Percentiles rank a stretch among this genome's conserved stretches.
Conservation (phyloP, 2,329 filamentous ascomycete species). For the Cytospora leucostoma region DNA sequence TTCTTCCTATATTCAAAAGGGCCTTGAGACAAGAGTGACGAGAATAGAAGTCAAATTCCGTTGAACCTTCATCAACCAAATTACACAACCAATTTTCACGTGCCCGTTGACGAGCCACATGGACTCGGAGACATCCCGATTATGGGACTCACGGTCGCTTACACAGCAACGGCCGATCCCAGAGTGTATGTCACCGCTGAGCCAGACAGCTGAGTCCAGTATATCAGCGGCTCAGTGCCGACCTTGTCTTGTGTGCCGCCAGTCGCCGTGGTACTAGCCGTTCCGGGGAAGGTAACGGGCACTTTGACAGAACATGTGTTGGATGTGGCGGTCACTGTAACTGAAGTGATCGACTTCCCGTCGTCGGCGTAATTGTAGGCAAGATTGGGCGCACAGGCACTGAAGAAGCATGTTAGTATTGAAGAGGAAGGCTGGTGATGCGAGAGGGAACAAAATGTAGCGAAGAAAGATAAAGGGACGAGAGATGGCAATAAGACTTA, state of each 20-base stretch:
- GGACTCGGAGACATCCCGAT: background rate
- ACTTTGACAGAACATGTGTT: slow-evolving; percentile 54
- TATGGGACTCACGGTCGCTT: background rate
- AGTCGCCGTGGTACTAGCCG: slow-evolving; percentile 42
- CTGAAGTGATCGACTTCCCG: slow-evolving; percentile 48
- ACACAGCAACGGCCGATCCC: slow-evolving; percentile 17
- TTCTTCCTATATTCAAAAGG: too few species aligned
- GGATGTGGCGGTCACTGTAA: slow-evolving; percentile 50
- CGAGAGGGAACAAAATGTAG: background rate
- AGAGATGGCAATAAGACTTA: slow-evolving; percentile 19
- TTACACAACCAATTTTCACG: too few species aligned
- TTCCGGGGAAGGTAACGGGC: slow-evolving; percentile 55
- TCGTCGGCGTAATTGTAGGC: slow-evolving; percentile 46
- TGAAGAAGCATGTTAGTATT: slow-evolving; percentile 23
- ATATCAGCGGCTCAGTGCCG: slow-evolving; percentile 54
- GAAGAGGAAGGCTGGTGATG: background rate
- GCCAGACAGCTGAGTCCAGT: slow-evolving; percentile 51
- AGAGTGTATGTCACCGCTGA: slow-evolving; percentile 45
- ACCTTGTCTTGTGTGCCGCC: slow-evolving; percentile 52
- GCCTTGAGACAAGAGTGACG: too few species aligned
- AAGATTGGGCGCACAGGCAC: slow-evolving; percentile 50
- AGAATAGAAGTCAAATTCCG: too few species aligned
- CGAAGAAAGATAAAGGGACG: background rate
- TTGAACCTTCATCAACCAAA: too few species aligned
- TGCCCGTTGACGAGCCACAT: background rate